Evolutionary conservation across 257 asterid species (phyloP).

Genomic region (Ligustrum vulgare): DNA sequence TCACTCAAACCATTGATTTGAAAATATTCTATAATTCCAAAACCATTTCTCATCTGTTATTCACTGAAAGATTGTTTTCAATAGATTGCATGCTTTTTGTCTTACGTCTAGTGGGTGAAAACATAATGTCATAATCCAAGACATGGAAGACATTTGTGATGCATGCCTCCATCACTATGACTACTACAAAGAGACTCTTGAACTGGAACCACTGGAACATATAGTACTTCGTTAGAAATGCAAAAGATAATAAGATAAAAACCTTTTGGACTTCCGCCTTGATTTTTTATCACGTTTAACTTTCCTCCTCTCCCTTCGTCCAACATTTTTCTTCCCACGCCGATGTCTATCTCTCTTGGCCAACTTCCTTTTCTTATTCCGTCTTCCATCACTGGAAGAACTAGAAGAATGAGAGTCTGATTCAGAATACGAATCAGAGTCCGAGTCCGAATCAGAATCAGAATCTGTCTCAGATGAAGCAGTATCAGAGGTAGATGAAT

Average conservation of each 20-base stretch:
- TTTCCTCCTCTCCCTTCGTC: conserved; percentile 45
- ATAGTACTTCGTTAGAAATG: conserved; percentile 3
- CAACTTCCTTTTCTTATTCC: conserved; percentile 67
- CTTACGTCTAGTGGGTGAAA: conserved; percentile 6
- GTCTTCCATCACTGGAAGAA: conserved; percentile 82
- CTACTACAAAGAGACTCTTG: not conserved
- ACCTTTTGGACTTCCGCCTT: conserved; percentile 59
- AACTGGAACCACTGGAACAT: not conserved
- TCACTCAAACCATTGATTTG: not conserved
- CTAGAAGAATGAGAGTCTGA: conserved; percentile 65
- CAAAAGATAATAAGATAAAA: conserved; percentile 3
- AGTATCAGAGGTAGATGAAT: conserved; percentile 69
- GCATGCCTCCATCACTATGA: conserved; percentile 18
- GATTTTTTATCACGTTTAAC: conserved; percentile 44
- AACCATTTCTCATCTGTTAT: not conserved
- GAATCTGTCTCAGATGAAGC: conserved; percentile 74
- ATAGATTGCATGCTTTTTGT: conserved; percentile 8
- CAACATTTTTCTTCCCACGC: conserved; percentile 46
- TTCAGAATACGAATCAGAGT: conserved; percentile 59
- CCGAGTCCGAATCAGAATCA: conserved; percentile 52
- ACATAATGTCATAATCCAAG: conserved; percentile 7
- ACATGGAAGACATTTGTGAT: conserved; percentile 3
- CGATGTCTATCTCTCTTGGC: conserved; percentile 48
- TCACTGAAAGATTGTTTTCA: not conserved
- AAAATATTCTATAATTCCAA: not conserved